These are phyloP conservation scores for Penicillium rolfsii DNA, from an alignment of 2,329 filamentous ascomycete species.

Conservation along the genomic window DNA sequence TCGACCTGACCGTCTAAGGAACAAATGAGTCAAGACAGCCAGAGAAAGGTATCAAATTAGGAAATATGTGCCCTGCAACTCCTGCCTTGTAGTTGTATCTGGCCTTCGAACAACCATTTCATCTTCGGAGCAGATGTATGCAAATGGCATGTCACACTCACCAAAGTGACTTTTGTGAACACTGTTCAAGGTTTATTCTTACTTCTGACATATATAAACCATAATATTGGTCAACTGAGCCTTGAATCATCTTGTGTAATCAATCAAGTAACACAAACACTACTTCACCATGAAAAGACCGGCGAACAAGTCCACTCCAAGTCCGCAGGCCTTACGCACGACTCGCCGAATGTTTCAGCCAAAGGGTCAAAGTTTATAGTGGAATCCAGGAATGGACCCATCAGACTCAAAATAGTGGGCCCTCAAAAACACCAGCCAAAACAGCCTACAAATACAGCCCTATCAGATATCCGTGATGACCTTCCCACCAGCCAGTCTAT, in stretches of 20 bases:
- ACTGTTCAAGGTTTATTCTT: not conserved
- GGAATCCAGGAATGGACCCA: not conserved
- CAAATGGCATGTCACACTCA: not conserved
- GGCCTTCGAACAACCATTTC: not conserved
- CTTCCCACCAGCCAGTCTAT: not conserved
- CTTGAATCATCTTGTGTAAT: not conserved
- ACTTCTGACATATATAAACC: not conserved
- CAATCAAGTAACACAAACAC: not conserved
- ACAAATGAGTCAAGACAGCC: not conserved
- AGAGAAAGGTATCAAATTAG: not conserved
- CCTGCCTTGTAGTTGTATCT: not conserved
- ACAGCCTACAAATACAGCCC: slow-evolving; percentile 5
- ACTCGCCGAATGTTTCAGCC: slow-evolving; percentile 6
- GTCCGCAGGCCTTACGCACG: not conserved
- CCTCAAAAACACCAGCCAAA: slow-evolving; percentile 13
- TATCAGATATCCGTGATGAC: slow-evolving; percentile 14
- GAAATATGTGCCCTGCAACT: not conserved
- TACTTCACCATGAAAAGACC: not conserved
- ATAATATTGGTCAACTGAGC: not conserved
- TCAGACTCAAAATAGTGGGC: not conserved
- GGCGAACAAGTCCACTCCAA: not conserved
- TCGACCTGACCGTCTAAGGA: too few species aligned
- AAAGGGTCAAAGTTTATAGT: not conserved
- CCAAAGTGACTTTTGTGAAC: not conserved
- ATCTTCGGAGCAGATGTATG: not conserved